Conservation (phyloP, 495 filamentous ascomycete genomes). For the Tuber brumale region DNA sequence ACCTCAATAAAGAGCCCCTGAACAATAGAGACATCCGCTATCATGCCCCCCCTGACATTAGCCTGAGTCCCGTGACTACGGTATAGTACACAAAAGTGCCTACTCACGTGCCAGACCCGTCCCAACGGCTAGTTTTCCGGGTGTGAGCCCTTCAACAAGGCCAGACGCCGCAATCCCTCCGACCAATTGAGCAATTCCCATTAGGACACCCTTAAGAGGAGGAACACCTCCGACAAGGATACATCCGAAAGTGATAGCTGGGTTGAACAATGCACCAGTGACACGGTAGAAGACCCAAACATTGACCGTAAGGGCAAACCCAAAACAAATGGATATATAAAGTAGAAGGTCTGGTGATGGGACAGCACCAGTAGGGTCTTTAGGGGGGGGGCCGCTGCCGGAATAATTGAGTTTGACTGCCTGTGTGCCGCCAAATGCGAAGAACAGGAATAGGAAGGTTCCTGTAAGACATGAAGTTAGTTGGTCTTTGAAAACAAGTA, state of each 20-base stretch:
- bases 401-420: conserved; percentile 52
- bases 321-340: conserved; percentile 67
- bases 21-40: conserved; percentile 45
- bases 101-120: conserved; percentile 29
- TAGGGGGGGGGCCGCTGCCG: conserved; percentile 38
- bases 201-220: conserved; percentile 47
- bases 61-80: background rate
- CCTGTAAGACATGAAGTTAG: conserved; percentile 43
- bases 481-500: conserved; percentile 39
- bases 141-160: conserved; percentile 44
- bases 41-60: background rate
- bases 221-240: conserved; percentile 54
- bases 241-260: conserved; percentile 59
- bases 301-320: conserved; percentile 69
- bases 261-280: conserved; percentile 75
- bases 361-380: conserved; percentile 31
- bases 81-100: background rate
- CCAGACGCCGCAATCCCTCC: conserved; percentile 57
- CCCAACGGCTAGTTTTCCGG: conserved; percentile 29
- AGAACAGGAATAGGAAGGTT: conserved; percentile 77
- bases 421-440: conserved; percentile 72
- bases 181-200: conserved; percentile 53
- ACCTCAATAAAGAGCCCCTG: conserved; percentile 72
- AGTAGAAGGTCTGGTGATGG: conserved; percentile 50
- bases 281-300: conserved; percentile 82